Base-by-base conservation (phyloP, 2,329 filamentous ascomycete species). In the Phialophora macrospora region DNA sequence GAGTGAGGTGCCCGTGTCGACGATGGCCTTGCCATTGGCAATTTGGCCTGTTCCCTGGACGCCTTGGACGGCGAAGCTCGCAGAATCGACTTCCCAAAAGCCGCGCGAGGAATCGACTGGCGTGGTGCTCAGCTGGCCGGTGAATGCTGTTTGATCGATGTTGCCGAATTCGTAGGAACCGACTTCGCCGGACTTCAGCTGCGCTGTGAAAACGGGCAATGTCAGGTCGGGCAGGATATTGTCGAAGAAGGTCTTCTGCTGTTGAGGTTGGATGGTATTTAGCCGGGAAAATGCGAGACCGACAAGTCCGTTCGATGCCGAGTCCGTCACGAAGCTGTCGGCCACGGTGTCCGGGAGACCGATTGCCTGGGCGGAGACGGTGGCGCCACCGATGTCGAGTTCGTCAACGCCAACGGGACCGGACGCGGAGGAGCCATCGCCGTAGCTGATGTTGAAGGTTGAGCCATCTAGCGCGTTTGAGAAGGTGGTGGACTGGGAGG, bases 121-220 rank as follows among this genome's bases (percentile, higher is more conserved):
- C 22, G 87, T 81, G 74, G 87, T 91, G 24, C 82, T 77, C 72
- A 93, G 83, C 3, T 82, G 72, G 38, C 90, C 90, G 1, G 76
- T 80, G 75, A 89, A 90, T 72, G 90, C 87, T 63, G 78, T 79
- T 1, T 73, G 74, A 74, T 93, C 88, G 72, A 93, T 87, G 71
- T 77, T 83, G 66, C 91, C 91, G 72, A 93, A 93, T 74, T 92
- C 88, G 78, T 92, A 93, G 32, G 84, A 83, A 54, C 90, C 90
- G 2, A 81, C 79, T 17, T 81, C 80, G 65, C 83, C 81, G 69
- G 85, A 82, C 73, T 86, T 85, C 52, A 94, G 81, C 66, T 89
- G 84, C 26, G 88, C 89, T 0, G 90, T 91, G 78, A 93, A 90
- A 48, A 93, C 78, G 0, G 89, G 89, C 76, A 85, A 78, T 28